A percentile compares a stretch with the other conserved stretches of the same genome.
Evolutionary conservation across 2,329 filamentous ascomycete species (phyloP).

Genomic region (Colletotrichum liriopes): DNA sequence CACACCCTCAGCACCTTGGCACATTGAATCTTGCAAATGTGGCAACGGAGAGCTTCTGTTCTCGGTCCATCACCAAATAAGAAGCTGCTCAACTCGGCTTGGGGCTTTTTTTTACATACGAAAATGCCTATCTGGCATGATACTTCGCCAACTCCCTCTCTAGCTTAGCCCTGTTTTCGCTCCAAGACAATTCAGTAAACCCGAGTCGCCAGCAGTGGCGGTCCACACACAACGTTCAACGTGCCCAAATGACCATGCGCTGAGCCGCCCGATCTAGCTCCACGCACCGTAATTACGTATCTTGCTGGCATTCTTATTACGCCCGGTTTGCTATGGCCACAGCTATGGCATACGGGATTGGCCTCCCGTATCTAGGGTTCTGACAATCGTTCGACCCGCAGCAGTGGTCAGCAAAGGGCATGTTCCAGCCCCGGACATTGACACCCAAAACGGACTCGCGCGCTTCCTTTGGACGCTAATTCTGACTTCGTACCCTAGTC

Average conservation of each 20-base stretch:
- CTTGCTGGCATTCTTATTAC: neutral
- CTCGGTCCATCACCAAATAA: slow-evolving; percentile 5
- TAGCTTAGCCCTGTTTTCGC: neutral
- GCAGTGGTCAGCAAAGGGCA: neutral
- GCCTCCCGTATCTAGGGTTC: slow-evolving; percentile 11
- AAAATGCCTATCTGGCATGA: neutral
- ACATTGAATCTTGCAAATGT: neutral
- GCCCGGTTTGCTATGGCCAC: neutral
- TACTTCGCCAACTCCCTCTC: neutral
- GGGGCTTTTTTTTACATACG: neutral
- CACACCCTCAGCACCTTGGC: slow-evolving; percentile 7
- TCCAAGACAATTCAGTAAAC: neutral
- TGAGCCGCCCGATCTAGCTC: neutral
- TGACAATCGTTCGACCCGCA: slow-evolving; percentile 1
- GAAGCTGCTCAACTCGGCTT: neutral
- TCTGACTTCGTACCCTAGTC: slow-evolving; percentile 1
- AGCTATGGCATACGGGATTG: neutral
- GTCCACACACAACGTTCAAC: neutral
- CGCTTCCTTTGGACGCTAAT: neutral
- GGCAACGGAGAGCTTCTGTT: neutral
- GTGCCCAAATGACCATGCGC: neutral
- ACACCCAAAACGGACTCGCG: slow-evolving; percentile 25
- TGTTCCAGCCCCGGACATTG: slow-evolving; percentile 33
- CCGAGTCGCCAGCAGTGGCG: neutral
- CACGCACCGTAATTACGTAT: neutral